Percentiles rank a stretch among this genome's conserved stretches.
Conservation (phyloP, 2,329 filamentous ascomycete species). For the Fusarium lyarnte region DNA sequence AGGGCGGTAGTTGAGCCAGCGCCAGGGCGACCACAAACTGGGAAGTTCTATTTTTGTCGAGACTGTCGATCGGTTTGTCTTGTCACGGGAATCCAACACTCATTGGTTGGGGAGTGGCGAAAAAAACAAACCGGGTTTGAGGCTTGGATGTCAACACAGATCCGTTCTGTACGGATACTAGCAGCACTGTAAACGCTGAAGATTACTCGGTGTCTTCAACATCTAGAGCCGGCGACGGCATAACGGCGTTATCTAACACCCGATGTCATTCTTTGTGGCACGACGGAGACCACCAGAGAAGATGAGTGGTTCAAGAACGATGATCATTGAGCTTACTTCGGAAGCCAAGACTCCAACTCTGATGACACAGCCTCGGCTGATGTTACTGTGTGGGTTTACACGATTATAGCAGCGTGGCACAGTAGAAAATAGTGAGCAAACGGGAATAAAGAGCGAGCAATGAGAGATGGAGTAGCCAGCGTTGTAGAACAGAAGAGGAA, state of each 20-base stretch:
- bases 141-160: constrained; percentile 7
- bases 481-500: neutral
- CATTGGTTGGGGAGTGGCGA: constrained; percentile 28
- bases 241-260: constrained; percentile 19
- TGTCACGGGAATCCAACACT: neutral
- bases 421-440: constrained; percentile 4
- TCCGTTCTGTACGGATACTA: neutral
- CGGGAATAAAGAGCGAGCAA: neutral
- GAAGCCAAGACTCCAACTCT: constrained; percentile 30
- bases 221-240: neutral
- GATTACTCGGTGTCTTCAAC: constrained; percentile 2
- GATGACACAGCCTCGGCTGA: constrained; percentile 25
- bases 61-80: constrained; percentile 14
- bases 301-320: constrained; percentile 9
- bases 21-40: neutral
- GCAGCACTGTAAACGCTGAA: constrained; percentile 9
- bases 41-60: constrained; percentile 37
- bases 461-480: neutral
- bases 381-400: constrained; percentile 24
- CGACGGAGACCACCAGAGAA: neutral
- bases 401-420: constrained; percentile 18
- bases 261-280: constrained; percentile 3
- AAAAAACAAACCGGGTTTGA: constrained; percentile 20
- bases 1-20: constrained; percentile 30
- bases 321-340: constrained; percentile 27